Base-by-base conservation (phyloP, 164 flowering plant genomes). In the Echeveria elegans region DNA sequence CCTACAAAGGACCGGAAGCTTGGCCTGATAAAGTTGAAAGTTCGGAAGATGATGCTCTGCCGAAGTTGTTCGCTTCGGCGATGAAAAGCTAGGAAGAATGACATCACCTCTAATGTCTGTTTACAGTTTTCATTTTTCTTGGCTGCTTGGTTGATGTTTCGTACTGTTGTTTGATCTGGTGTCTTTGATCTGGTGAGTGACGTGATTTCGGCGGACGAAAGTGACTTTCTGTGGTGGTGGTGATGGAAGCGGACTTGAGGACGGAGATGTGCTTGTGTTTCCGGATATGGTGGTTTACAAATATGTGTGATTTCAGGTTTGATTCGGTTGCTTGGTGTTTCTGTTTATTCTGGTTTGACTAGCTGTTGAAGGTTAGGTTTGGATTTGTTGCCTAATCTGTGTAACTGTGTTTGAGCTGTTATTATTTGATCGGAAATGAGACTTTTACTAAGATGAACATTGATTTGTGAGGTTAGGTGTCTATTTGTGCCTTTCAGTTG, bases 261-360 rank as follows among this genome's bases (percentile, higher is more conserved):
- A 89, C 62, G 96, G 97, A 24, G 99, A 91, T 75, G 82, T 94
- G 37, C 60, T 91, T 67, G 74, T 91, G 67, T 94, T 91, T 63
- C 99, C 97, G 0, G 94, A 91, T 1, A 91, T 89, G 99, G 70
- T 89, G 73, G 81, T 77, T 74, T 91, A 86, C 81, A 86, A 83
- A 97, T 94, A 68, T 72, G 41, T 68, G 60, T 61, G 7, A 9
- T 5, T 43, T 43, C 47, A 12, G 18, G n/a, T 43, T 0, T 4
- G 47, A 43, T 43, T 43, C 15, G 47, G n/a, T 43, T 43, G 18
- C 19, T 43, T 43, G 16, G 47, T 11, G 4, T n/a, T 50, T 50
- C 26, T n/a, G 4, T n/a, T n/a, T n/a, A n/a, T n/a, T n/a, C 23
- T 16, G 3, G 41, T 52, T 62, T 29, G 32, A 9, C 4, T 21